These are phyloP conservation scores for Cymbopogon flexuosus DNA, from an alignment of 202 grass and related monocot species.

Conservation along the genomic window DNA sequence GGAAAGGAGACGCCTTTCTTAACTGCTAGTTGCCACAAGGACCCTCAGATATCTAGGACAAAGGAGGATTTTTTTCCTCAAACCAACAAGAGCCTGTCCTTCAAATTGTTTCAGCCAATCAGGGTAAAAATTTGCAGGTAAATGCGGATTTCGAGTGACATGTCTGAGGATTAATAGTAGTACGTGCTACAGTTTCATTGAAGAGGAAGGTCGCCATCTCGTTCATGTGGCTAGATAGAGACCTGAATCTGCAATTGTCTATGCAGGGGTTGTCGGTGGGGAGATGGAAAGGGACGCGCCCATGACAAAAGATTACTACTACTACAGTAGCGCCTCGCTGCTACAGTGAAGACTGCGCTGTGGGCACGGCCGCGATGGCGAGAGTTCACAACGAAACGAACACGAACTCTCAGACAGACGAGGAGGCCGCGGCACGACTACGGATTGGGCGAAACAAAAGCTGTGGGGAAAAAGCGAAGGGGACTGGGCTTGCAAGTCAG, in stretches of 20 bases:
- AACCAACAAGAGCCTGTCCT: too few species aligned
- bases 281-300: conserved; percentile 32
- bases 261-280: conserved; percentile 36
- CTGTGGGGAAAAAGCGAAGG: conserved; percentile 38
- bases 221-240: conserved; percentile 23
- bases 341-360: not conserved
- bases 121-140: not conserved
- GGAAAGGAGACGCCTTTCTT: conserved; percentile 1
- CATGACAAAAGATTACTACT: conserved; percentile 19
- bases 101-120: too few species aligned
- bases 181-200: not conserved
- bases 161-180: not conserved
- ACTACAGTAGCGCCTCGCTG: not conserved
- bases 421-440: not conserved
- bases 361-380: too few species aligned
- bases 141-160: too few species aligned
- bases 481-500: conserved; percentile 35
- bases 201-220: not conserved
- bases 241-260: conserved; percentile 8
- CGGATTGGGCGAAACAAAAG: conserved; percentile 43
- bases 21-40: conserved; percentile 14
- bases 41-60: not conserved
- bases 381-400: not conserved
- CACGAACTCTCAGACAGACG: conserved; percentile 12
- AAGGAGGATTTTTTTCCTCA: conserved; percentile 1